Percentiles rank a stretch among this genome's conserved stretches.
Evolutionary conservation across 2,329 filamentous ascomycete species (phyloP).

Genomic region (Juglanconis sp.): DNA sequence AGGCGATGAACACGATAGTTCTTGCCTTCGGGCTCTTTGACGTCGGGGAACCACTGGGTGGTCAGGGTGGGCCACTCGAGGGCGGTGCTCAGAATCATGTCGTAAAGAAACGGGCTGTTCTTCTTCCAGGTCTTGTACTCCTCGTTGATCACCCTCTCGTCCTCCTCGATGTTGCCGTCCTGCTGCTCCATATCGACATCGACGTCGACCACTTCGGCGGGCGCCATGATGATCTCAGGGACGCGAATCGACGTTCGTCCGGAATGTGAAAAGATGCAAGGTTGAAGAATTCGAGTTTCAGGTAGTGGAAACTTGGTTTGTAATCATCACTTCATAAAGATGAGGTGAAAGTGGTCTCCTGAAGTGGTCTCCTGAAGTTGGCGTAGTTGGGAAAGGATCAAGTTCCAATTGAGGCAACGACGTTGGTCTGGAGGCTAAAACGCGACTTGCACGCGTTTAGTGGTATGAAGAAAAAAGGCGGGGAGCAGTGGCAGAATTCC

Average conservation of each 20-base stretch:
- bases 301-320: no score
- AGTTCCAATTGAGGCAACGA: not conserved
- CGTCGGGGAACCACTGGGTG: slow-evolving; percentile 96
- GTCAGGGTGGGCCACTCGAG: slow-evolving; percentile 97
- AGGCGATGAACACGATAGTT: slow-evolving; percentile 85
- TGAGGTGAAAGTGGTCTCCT: no score
- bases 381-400: not conserved
- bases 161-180: slow-evolving; percentile 63
- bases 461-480: not conserved
- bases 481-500: not conserved
- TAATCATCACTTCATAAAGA: no score
- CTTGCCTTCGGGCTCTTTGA: slow-evolving; percentile 82
- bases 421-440: not conserved
- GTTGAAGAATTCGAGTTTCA: no score
- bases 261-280: not conserved
- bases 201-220: slow-evolving; percentile 44
- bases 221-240: slow-evolving; percentile 37
- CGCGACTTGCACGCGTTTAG: slow-evolving; percentile 7
- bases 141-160: slow-evolving; percentile 92
- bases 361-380: not conserved
- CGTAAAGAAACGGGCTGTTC: slow-evolving; percentile 96
- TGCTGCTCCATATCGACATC: slow-evolving; percentile 58
- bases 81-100: slow-evolving; percentile 92
- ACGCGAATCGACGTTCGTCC: not conserved
- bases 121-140: slow-evolving; percentile 99